Evolutionary conservation across 768 basidiomycete genomes (phyloP).

Genomic region (Zangia roseola): DNA sequence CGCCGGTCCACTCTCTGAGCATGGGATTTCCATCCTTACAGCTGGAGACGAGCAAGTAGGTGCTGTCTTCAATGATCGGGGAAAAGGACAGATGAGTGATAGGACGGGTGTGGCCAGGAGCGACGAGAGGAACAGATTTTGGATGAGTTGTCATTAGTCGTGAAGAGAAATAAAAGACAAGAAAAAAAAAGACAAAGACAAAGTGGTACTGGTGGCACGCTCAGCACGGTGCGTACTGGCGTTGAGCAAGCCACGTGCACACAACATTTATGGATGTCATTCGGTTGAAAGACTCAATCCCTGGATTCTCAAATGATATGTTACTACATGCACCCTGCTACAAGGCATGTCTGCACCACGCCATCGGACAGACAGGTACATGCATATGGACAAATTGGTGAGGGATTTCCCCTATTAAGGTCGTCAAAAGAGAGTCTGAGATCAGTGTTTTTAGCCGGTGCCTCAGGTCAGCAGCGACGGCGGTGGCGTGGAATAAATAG

Average conservation of each 20-base stretch:
- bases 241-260: conserved; percentile 12
- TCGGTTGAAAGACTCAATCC: too few relatives aligned
- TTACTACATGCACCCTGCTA: too few relatives aligned
- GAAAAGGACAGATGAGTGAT: conserved; percentile 96
- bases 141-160: conserved; percentile 60
- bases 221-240: conserved; percentile 44
- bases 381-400: too few relatives aligned
- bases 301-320: too few relatives aligned
- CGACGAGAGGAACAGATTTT: conserved; percentile 78
- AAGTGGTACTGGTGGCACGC: conserved; percentile 36
- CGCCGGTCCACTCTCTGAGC: conserved; percentile 95
- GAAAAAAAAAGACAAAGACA: neutral
- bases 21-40: conserved; percentile 99
- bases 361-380: too few relatives aligned
- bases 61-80: conserved; percentile 75
- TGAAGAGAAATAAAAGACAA: conserved; percentile 10
- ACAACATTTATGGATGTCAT: too few relatives aligned
- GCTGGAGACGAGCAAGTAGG: conserved; percentile 89
- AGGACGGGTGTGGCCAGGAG: conserved; percentile 81
- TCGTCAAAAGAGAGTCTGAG: too few relatives aligned
- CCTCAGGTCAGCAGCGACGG: too few relatives aligned
- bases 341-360: too few relatives aligned
- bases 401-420: too few relatives aligned
- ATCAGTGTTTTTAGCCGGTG: too few relatives aligned
- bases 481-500: too few relatives aligned